Conservation (phyloP, 768 basidiomycete genomes). For the Mycena pura region DNA sequence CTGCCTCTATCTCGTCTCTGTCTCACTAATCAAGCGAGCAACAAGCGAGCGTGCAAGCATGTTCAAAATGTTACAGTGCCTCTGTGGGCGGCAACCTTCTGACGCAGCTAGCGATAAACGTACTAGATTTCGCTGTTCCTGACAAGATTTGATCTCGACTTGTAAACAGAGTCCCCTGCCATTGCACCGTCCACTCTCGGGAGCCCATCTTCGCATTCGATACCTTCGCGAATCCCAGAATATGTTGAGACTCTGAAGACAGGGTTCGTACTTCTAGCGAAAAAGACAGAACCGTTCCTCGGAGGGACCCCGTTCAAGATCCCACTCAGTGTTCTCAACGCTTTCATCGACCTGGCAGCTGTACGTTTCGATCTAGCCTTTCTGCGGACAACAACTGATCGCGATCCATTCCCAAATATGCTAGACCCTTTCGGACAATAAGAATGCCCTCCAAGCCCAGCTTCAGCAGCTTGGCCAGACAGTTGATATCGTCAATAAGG, state of each 20-base stretch:
- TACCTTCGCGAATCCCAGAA: neutral
- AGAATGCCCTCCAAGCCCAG: neutral
- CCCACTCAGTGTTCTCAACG: neutral
- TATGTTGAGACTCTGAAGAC: neutral
- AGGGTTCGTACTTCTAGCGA: neutral
- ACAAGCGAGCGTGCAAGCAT: no score
- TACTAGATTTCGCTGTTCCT: no score
- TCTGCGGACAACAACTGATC: neutral
- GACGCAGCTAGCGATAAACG: no score
- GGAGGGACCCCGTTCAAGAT: conserved; percentile 3
- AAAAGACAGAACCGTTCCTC: neutral
- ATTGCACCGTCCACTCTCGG: no score
- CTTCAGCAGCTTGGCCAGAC: neutral
- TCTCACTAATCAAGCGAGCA: no score
- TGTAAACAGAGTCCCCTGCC: no score
- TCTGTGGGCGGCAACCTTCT: no score
- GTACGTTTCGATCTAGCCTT: neutral
- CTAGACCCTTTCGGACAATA: neutral
- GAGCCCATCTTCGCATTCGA: no score
- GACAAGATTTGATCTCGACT: no score
- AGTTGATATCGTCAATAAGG: neutral
- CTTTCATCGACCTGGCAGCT: neutral
- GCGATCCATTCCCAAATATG: no score
- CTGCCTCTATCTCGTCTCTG: no score
- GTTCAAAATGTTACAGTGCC: no score